A percentile compares a stretch with the other conserved stretches of the same genome.
Conservation (phyloP, 176 grass and related monocot species). For the Juncus effusus region DNA sequence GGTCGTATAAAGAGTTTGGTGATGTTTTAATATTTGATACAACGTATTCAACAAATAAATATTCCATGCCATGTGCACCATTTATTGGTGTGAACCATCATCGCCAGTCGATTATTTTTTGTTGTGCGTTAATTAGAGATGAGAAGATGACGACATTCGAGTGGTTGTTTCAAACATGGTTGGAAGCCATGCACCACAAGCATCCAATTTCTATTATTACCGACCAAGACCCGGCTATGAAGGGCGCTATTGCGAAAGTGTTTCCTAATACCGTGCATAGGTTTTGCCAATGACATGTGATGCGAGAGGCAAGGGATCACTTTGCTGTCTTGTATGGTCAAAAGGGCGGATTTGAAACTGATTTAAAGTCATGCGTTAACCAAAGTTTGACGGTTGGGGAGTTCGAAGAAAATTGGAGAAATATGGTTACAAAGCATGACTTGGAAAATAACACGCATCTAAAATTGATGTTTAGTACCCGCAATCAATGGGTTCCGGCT, state of each 20-base stretch:
- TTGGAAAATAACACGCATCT: not conserved
- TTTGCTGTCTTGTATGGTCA: not conserved
- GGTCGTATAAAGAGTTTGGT: constrained; percentile 2
- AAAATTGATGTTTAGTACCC: not conserved
- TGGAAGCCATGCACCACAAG: not conserved
- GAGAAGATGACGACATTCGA: too few species aligned
- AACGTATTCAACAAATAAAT: constrained; percentile 1
- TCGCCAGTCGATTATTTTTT: not conserved
- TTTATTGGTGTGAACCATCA: not conserved
- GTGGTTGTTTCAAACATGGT: not conserved
- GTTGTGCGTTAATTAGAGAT: too few species aligned
- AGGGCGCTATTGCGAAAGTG: too few species aligned
- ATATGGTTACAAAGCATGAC: too few species aligned
- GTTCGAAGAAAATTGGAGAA: too few species aligned
- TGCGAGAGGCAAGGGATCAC: constrained; percentile 4
- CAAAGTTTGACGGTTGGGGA: too few species aligned
- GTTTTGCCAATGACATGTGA: not conserved
- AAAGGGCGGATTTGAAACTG: not conserved
- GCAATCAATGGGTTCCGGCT: too few species aligned
- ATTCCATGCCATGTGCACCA: not conserved
- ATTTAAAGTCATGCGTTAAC: not conserved
- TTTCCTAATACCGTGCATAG: too few species aligned
- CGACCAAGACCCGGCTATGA: too few species aligned
- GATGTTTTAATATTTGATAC: constrained; percentile 18
- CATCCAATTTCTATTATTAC: not conserved